Evolutionary conservation across 257 asterid species (phyloP).

Genomic region (Phtheirospermum japonicum): DNA sequence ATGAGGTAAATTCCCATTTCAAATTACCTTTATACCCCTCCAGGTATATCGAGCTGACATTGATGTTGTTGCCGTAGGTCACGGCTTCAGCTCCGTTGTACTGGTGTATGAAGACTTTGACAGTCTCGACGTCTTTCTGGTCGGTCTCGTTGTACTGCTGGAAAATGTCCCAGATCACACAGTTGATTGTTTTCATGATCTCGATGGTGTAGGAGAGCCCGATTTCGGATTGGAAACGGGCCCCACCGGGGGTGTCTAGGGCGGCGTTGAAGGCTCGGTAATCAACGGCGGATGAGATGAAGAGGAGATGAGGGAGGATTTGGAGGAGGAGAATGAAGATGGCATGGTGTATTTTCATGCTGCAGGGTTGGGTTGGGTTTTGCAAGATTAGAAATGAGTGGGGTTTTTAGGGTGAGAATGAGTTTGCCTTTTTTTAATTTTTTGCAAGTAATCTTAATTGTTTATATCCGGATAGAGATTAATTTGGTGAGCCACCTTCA

Average conservation of each 20-base stretch:
- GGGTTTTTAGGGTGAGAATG: too few species aligned
- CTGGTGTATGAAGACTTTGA: slow-evolving; percentile 20
- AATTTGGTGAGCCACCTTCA: too few species aligned
- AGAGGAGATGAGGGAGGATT: slow-evolving; percentile 13
- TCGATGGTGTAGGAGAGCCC: slow-evolving; percentile 29
- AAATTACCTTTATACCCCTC: slow-evolving; percentile 34
- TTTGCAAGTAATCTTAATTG: too few species aligned
- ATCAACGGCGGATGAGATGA: slow-evolving; percentile 30
- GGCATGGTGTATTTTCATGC: neutral
- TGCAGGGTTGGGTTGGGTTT: too few species aligned
- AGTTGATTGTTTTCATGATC: slow-evolving; percentile 35
- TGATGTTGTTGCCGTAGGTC: slow-evolving; percentile 32
- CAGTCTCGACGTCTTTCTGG: slow-evolving; percentile 23
- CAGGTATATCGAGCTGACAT: slow-evolving; percentile 27
- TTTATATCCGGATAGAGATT: too few species aligned
- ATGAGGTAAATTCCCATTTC: slow-evolving; percentile 39
- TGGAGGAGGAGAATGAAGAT: slow-evolving; percentile 8
- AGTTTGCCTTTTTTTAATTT: too few species aligned
- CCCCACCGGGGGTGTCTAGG: slow-evolving; percentile 29
- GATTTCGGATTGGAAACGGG: slow-evolving; percentile 33
- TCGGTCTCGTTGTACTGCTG: slow-evolving; percentile 26
- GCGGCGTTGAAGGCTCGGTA: slow-evolving; percentile 34
- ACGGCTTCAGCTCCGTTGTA: slow-evolving; percentile 42
- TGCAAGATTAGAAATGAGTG: too few species aligned
- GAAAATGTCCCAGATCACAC: slow-evolving; percentile 33